A percentile compares a stretch with the other conserved stretches of the same genome.
These are phyloP conservation scores for Echites panduratus DNA, from an alignment of 257 asterid species.

Conservation along the genomic window DNA sequence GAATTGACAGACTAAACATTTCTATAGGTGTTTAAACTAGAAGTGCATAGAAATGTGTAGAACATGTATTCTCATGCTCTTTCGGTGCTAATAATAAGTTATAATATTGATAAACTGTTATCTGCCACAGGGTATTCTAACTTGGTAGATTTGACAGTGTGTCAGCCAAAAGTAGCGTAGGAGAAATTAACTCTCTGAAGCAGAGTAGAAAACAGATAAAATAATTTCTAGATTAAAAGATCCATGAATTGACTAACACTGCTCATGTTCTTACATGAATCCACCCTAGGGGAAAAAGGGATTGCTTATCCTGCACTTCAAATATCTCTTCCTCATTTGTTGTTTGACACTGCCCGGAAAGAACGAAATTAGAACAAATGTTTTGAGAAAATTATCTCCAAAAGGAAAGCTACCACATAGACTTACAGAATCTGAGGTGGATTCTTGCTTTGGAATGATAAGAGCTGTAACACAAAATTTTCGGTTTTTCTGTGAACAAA, in stretches of 20 bases:
- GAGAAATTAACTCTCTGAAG: background rate
- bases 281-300: conserved; percentile 92
- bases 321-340: conserved; percentile 95
- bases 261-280: conserved; percentile 68
- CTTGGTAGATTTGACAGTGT: background rate
- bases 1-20: background rate
- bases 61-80: background rate
- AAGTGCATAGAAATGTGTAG: background rate
- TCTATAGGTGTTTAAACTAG: background rate
- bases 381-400: conserved; percentile 5
- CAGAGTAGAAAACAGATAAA: background rate
- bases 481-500: conserved; percentile 60
- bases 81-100: background rate
- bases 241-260: background rate
- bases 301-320: conserved; percentile 92
- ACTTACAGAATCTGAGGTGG: conserved; percentile 94
- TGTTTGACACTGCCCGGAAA: conserved; percentile 71
- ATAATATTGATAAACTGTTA: background rate
- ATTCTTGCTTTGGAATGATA: conserved; percentile 94
- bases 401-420: conserved; percentile 1
- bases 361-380: conserved; percentile 12
- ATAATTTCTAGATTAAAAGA: background rate
- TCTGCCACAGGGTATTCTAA: background rate
- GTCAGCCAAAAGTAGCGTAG: background rate
- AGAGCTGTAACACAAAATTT: conserved; percentile 80